Base-by-base conservation (phyloP, 2,329 filamentous ascomycete species). In the Colletotrichum sp. region DNA sequence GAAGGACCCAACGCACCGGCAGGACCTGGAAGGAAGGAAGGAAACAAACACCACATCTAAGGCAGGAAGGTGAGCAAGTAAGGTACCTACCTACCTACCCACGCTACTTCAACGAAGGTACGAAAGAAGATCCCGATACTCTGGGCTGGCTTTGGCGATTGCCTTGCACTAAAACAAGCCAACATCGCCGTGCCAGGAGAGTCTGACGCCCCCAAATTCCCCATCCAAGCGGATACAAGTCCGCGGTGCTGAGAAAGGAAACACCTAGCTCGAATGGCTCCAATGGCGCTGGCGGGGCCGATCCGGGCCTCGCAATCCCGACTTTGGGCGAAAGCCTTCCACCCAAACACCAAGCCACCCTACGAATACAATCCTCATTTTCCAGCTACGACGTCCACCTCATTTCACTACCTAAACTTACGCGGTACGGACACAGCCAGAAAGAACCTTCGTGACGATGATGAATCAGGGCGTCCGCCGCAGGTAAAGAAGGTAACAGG, bases 141-240 rank as follows among this genome's bases (percentile, higher is more conserved):
- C n/a, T 68, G 66, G 66, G 57, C 26, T 30, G 55, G 72, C 57
- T 72, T 28, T 24, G 28, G 69, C 57, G 63, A 68, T 59, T 52
- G 55, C 62, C 34, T 67, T 72, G 28, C 32, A 32, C 68, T 75
- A 72, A 62, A 67, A 72, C 68, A 75, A 59, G 69, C 57, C 55
- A 30, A 75, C 44, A 39, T 49, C 57, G 69, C 55, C 39, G 18
- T 72, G 26, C 55, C 30, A 34, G 39, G 21, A 15, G 30, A 75
- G 63, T 68, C 36, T 57, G 30, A 72, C 72, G 72, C 69, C 72
- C 44, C 39, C 67, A 24, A 71, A 32, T 63, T 44, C 55, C 55
- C 72, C 72, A 72, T 66, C 32, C 39, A 72, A 75, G 55, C 63
- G 68, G n/a, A 21, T 49, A 49, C 44, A 62, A 71, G n/a, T 64